phyloP scores from a whole-genome alignment of 352 stramenopile genomes.

The Phytopythium mirpurense region DNA sequence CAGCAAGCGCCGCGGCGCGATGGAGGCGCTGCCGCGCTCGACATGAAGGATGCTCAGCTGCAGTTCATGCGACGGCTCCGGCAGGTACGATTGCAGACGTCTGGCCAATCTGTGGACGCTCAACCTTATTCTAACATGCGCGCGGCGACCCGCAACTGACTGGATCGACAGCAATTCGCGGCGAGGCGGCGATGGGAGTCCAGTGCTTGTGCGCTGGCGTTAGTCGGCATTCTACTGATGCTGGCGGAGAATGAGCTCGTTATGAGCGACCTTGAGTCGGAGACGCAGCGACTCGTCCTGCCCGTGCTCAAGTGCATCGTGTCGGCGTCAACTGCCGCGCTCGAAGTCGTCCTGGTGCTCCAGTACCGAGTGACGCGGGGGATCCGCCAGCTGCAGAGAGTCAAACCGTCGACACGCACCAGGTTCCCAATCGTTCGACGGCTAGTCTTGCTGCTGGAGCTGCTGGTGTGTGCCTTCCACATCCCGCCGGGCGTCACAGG shows the following conservation, averaged over 20 bases:
- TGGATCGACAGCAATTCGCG: slow-evolving; percentile 36
- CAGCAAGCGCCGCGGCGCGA: slow-evolving; percentile 3
- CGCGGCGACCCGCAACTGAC: not conserved
- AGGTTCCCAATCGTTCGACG: slow-evolving; percentile 23
- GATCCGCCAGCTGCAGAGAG: slow-evolving; percentile 54
- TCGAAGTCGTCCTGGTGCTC: slow-evolving; percentile 40
- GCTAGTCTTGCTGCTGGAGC: slow-evolving; percentile 36
- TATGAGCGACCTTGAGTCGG: slow-evolving; percentile 10
- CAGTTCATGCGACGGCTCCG: slow-evolving; percentile 18
- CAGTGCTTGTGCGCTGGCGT: slow-evolving; percentile 32
- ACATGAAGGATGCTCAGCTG: slow-evolving; percentile 10
- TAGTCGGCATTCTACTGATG: slow-evolving; percentile 57
- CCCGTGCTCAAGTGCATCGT: slow-evolving; percentile 33
- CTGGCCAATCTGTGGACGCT: not conserved
- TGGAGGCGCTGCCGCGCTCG: not conserved
- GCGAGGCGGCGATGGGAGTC: slow-evolving; percentile 43
- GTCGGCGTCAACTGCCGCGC: slow-evolving; percentile 27
- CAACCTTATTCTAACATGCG: not conserved
- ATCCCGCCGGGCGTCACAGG: slow-evolving; percentile 44
- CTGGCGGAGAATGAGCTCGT: slow-evolving; percentile 62
- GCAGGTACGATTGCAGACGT: not conserved
- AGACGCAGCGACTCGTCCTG: slow-evolving; percentile 6
- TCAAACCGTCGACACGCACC: slow-evolving; percentile 16
- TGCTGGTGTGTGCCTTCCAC: slow-evolving; percentile 60
- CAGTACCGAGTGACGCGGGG: slow-evolving; percentile 37